Percentiles rank a stretch among this genome's conserved stretches.
Evolutionary conservation across 2,329 filamentous ascomycete species (phyloP).

Genomic region (Penicillium sp.): DNA sequence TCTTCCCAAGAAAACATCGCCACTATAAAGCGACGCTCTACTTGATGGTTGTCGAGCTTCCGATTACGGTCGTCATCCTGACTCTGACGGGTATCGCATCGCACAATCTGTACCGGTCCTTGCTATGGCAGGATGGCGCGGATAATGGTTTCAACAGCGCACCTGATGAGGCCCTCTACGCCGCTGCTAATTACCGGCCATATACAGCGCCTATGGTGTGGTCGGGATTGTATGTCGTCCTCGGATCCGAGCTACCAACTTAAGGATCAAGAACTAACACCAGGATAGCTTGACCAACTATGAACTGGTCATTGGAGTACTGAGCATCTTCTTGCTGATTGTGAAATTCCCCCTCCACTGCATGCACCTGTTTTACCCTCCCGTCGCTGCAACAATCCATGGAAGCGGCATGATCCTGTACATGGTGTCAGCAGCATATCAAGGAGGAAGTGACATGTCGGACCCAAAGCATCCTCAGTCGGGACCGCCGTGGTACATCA

Average conservation of each 20-base stretch:
- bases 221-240: slow-evolving; percentile 53
- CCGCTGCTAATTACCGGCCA: slow-evolving; percentile 55
- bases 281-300: slow-evolving; percentile 53
- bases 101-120: slow-evolving; percentile 57
- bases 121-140: slow-evolving; percentile 59
- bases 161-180: slow-evolving; percentile 54
- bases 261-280: slow-evolving; percentile 8
- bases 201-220: slow-evolving; percentile 54
- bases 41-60: slow-evolving; percentile 53
- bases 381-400: slow-evolving; percentile 53
- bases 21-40: slow-evolving; percentile 49
- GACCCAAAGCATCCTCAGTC: slow-evolving; percentile 52
- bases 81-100: slow-evolving; percentile 59
- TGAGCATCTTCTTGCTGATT: slow-evolving; percentile 59
- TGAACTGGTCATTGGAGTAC: slow-evolving; percentile 58
- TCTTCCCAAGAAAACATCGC: slow-evolving; percentile 53
- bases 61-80: slow-evolving; percentile 54
- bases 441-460: slow-evolving; percentile 55
- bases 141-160: slow-evolving; percentile 60
- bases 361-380: slow-evolving; percentile 54
- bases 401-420: slow-evolving; percentile 50
- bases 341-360: slow-evolving; percentile 55
- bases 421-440: slow-evolving; percentile 52
- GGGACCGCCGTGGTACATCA: slow-evolving; percentile 61
- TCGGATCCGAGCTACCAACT: neutral